Conservation (phyloP, 257 asterid genomes). For the Solanum corneliomulleri region DNA sequence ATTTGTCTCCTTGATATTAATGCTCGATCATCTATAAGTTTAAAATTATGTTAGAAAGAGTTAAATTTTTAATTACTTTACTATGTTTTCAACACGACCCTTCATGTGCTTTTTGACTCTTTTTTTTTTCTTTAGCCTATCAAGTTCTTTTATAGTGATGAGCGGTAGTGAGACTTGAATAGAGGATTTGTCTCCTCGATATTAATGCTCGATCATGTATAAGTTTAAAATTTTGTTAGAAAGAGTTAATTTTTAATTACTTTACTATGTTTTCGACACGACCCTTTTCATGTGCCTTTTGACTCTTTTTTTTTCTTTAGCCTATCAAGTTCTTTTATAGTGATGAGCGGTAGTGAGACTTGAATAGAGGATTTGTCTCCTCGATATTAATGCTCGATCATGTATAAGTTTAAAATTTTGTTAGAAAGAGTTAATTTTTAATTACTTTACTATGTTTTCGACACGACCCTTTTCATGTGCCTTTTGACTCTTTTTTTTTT, state of each 20-base stretch:
- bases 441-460: background rate
- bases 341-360: background rate
- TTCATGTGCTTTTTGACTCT: background rate
- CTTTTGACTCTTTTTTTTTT: background rate
- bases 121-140: background rate
- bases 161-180: background rate
- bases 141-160: background rate
- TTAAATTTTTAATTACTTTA: background rate
- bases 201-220: background rate
- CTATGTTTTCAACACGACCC: background rate
- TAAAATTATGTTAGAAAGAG: background rate
- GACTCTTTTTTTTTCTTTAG: background rate
- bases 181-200: background rate
- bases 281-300: background rate
- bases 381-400: background rate
- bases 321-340: background rate
- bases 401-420: background rate
- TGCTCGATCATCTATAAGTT: background rate
- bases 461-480: background rate
- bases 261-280: background rate
- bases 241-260: background rate
- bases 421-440: background rate
- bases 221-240: background rate
- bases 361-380: background rate
- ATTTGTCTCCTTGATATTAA: background rate